Conservation (phyloP, 2,329 filamentous ascomycete species). For the Exophiala sp. region DNA sequence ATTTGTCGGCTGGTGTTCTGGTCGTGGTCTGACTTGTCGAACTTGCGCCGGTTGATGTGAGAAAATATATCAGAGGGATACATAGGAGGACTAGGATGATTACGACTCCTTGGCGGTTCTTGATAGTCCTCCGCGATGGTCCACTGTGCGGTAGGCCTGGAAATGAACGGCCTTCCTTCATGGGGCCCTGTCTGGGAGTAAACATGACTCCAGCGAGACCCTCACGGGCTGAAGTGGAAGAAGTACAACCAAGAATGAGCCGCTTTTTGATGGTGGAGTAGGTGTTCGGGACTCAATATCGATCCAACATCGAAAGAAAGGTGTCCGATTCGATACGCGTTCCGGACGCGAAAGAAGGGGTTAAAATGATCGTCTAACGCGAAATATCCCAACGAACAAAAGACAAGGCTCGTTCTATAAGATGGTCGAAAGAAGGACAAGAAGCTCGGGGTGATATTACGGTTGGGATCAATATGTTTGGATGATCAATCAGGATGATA, state of each 20-base stretch:
- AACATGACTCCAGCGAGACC: slow-evolving; percentile 18
- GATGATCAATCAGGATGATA: no score
- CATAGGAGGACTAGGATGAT: slow-evolving; percentile 19
- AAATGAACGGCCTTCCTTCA: slow-evolving; percentile 26
- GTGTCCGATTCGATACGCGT: slow-evolving; percentile 10
- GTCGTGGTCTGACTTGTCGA: neutral
- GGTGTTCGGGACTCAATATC: neutral
- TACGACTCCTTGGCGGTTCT: slow-evolving; percentile 16
- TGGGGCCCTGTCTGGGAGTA: slow-evolving; percentile 17
- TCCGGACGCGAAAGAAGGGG: slow-evolving; percentile 22
- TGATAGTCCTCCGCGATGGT: slow-evolving; percentile 12
- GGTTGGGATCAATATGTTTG: no score
- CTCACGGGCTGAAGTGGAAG: slow-evolving; percentile 2
- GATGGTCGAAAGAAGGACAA: neutral
- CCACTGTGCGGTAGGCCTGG: slow-evolving; percentile 22
- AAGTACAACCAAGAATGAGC: slow-evolving; percentile 8
- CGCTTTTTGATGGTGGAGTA: neutral
- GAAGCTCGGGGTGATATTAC: no score
- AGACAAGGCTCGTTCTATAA: neutral
- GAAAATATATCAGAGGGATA: slow-evolving; percentile 19
- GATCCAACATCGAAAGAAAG: neutral
- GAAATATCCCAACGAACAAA: neutral
- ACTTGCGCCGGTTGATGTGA: slow-evolving; percentile 6
- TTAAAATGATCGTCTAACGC: neutral
- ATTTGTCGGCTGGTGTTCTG: slow-evolving; percentile 1